These are phyloP conservation scores for Hevea brasiliensis DNA, from an alignment of 345 rosid species.

Conservation along the genomic window DNA sequence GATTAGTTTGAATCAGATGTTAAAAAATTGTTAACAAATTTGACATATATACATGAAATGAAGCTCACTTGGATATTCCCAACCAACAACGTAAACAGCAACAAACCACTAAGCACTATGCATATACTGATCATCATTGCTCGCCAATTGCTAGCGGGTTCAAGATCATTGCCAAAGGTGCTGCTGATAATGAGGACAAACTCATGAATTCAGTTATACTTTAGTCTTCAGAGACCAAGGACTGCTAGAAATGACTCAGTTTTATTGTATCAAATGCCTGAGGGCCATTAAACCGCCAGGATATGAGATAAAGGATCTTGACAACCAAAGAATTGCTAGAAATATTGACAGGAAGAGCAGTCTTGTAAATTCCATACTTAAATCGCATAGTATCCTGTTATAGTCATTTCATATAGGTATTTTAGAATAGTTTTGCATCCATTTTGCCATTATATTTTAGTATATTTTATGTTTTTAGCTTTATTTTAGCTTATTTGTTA, in stretches of 20 bases:
- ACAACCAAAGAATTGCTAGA: constrained; percentile 79
- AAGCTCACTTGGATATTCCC: constrained; percentile 79
- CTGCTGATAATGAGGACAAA: constrained; percentile 44
- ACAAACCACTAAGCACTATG: no score
- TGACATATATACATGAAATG: neutral
- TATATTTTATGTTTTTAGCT: no score
- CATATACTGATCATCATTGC: constrained; percentile 76
- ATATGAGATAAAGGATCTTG: constrained; percentile 80
- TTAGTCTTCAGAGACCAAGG: neutral
- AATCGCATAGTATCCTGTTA: constrained; percentile 63
- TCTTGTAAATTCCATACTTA: constrained; percentile 64
- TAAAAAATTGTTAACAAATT: no score
- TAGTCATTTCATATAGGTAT: no score
- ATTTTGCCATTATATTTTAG: no score
- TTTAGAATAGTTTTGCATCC: no score
- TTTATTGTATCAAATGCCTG: constrained; percentile 40
- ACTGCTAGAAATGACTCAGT: neutral
- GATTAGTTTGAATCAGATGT: no score
- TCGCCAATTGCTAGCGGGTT: constrained; percentile 73
- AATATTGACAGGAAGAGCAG: constrained; percentile 84
- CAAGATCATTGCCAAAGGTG: constrained; percentile 78
- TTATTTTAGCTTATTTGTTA: no score
- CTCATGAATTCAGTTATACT: no score
- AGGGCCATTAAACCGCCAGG: constrained; percentile 91
- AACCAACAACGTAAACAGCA: constrained; percentile 80